These are phyloP conservation scores for Leishmania amazonensis DNA, from an alignment of 208 protist species.

Conservation along the genomic window DNA sequence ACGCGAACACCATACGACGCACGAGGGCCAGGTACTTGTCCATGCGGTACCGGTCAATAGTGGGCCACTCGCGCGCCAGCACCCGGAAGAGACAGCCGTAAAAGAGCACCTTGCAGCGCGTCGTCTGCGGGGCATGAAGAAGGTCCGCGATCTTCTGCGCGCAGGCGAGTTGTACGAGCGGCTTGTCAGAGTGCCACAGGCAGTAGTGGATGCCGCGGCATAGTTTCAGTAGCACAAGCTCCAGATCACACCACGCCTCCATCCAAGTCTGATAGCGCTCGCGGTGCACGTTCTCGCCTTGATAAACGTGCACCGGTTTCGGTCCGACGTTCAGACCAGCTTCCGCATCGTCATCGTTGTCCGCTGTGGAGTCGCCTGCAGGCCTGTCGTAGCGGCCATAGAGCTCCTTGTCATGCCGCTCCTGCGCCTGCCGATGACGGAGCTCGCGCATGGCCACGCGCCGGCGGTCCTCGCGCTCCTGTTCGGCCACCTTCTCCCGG, in stretches of 20 bases:
- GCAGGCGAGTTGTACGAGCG: slow-evolving; percentile 86
- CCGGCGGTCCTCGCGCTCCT: slow-evolving; percentile 38
- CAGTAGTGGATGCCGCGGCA: slow-evolving; percentile 87
- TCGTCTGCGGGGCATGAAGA: slow-evolving; percentile 47
- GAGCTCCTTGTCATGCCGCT: slow-evolving; percentile 33
- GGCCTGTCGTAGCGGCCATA: slow-evolving; percentile 42
- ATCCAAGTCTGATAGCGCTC: slow-evolving; percentile 68
- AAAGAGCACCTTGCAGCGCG: slow-evolving; percentile 63
- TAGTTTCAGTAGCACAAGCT: slow-evolving; percentile 88
- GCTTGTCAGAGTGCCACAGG: slow-evolving; percentile 94
- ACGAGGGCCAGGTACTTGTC: slow-evolving; percentile 92
- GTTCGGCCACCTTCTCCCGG: slow-evolving; percentile 36
- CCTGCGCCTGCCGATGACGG: slow-evolving; percentile 35
- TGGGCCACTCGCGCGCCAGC: slow-evolving; percentile 86
- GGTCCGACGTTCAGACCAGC: slow-evolving; percentile 24
- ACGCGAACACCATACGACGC: slow-evolving; percentile 67
- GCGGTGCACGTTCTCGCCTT: slow-evolving; percentile 37
- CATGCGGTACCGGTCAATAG: slow-evolving; percentile 88
- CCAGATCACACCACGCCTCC: slow-evolving; percentile 67
- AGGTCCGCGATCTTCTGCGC: slow-evolving; percentile 76
- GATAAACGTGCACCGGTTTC: slow-evolving; percentile 32
- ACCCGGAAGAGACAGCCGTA: slow-evolving; percentile 75
- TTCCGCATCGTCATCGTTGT: slow-evolving; percentile 34
- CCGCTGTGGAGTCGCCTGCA: slow-evolving; percentile 13
- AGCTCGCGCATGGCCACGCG: slow-evolving; percentile 39